These are phyloP conservation scores for Saccharomyces hybrid DNA, from an alignment of 1,139 yeast species.

Conservation along the genomic window DNA sequence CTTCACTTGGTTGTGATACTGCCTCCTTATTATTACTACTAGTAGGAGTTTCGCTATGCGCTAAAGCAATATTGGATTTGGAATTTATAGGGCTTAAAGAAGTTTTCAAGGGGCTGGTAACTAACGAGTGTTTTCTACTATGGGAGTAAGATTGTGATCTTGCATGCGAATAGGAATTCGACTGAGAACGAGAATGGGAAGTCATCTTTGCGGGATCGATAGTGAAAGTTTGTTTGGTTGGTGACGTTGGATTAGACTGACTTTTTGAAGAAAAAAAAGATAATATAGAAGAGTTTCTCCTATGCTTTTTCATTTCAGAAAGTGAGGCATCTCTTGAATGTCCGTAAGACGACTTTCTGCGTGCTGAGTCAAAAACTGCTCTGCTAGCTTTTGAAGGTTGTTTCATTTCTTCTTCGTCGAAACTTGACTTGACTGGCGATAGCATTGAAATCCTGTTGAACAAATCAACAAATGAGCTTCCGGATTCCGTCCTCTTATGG, in stretches of 20 bases:
- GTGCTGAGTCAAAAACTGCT: conserved; percentile 1
- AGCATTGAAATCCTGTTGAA: conserved; percentile 28
- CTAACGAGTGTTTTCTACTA: conserved; percentile 10
- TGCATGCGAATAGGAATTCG: neutral
- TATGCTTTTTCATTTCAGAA: conserved; percentile 17
- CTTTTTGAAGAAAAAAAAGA: conserved; percentile 16
- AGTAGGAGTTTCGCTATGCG: neutral
- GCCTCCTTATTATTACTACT: neutral
- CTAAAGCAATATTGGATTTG: conserved; percentile 1
- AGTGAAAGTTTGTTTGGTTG: conserved; percentile 1
- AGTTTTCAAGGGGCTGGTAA: conserved; percentile 8
- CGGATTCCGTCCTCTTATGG: conserved; percentile 26
- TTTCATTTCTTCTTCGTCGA: neutral
- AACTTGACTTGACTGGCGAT: conserved; percentile 15
- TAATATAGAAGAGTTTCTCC: conserved; percentile 24
- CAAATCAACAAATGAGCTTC: conserved; percentile 30
- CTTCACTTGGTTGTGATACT: neutral
- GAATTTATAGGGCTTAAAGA: neutral
- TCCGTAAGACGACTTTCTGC: conserved; percentile 9
- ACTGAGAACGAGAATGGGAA: neutral
- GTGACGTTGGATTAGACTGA: conserved; percentile 3
- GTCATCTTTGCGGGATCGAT: neutral
- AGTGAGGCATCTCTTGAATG: conserved; percentile 4
- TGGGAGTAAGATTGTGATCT: conserved; percentile 5
- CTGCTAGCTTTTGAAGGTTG: neutral